Base-by-base conservation (phyloP, 768 basidiomycete genomes). In the Lenzites betulinus region DNA sequence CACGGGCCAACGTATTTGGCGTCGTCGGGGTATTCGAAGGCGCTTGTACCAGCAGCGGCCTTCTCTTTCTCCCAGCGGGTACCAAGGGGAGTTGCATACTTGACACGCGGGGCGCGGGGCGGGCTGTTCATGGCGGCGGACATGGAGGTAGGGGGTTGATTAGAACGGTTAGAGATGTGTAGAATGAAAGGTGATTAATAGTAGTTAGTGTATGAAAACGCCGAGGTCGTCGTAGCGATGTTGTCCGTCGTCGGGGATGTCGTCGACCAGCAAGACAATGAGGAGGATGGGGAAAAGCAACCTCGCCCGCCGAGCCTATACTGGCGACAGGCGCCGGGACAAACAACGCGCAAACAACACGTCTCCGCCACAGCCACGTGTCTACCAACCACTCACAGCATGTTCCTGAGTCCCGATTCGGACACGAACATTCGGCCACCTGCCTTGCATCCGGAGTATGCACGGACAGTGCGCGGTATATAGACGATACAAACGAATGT, bases 31-130 rank as follows among this genome's bases (percentile, higher is more conserved):
- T 87, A 82, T 66, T 94, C 92, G 69, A 92, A 93, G 23, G 89
- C 88, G 42, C 80, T 79, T 51, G 79, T 75, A 16, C 84, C 88
- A 46, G 92, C 90, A 58, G 90, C 89, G 52, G 89, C 92, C 73
- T 87, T 89, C 79, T 94, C 92, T 73, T 88, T 92, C 66, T 85
- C 87, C 92, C 91, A 93, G 71, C 91, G 90, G 62, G 91, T 93
- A 54, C 90, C 89, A 13, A 87, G 71, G 26, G 83, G 87, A 3
- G 89, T 81, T 30, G 73, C 76, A 71, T 92, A 92, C 75, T 84
- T 80, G 72, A 86, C 80, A n/a, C 88, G 85, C 28, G 88, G 88
- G 15, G 88, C 83, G 44, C 82, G 82, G 60, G 90, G 90, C 12
- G 87, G 89, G 57, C 79, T 85, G 67, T 81, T 57, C 22, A 28